Evolutionary conservation across 2,329 filamentous ascomycete genomes (phyloP), one percentile per base, ranked within the genome.

Genomic region (Claviceps sp.): DNA sequence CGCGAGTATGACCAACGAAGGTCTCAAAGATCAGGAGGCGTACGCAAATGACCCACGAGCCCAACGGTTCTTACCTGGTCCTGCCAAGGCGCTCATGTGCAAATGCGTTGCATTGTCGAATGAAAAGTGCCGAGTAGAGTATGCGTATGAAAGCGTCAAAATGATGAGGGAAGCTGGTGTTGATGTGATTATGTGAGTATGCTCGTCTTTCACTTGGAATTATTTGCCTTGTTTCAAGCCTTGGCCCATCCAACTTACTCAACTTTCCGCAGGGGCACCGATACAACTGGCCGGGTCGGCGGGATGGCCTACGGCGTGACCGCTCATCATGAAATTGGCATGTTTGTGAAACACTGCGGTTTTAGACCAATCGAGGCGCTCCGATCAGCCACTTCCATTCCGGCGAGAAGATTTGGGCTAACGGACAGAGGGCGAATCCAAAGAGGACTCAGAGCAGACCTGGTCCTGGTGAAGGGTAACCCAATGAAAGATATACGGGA

Each of bases 1-100:
- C 8, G 60, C 52, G 11, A 61, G 57, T 18, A 49, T 61, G n/a
- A 62, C 60, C 4, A 55, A 52, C 11, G 56, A 63, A 44, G 61
- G 59, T 5, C 48, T 55, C 43, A 50, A 57, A 7, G 52, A 56
- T 20, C 58, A 56, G 42, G 48, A 57, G 44, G 48, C 5, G 14
- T 62, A 57, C 2, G 56, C 57, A 9, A 51, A 58, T 37, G 60
- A 62, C 40, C 51, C 51, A 40, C 47, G 51, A 34, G 51, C 44
- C 6, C 51, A 53, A 16, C 20, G 43, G 11, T 50, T 53, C 44
- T 30, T 53, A 13, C 51, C 51, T 7, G 51, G 51, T 11, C 51
- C 51, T 14, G 47, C 51, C n/a, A 53, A 46, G 22, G 51, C 51
- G 6, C 47, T 49, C 47, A 50, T 53, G 51, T 53, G 51, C 37